phyloP scores from a whole-genome alignment of 2,329 filamentous ascomycete species.

The Diplocarpon mali region DNA sequence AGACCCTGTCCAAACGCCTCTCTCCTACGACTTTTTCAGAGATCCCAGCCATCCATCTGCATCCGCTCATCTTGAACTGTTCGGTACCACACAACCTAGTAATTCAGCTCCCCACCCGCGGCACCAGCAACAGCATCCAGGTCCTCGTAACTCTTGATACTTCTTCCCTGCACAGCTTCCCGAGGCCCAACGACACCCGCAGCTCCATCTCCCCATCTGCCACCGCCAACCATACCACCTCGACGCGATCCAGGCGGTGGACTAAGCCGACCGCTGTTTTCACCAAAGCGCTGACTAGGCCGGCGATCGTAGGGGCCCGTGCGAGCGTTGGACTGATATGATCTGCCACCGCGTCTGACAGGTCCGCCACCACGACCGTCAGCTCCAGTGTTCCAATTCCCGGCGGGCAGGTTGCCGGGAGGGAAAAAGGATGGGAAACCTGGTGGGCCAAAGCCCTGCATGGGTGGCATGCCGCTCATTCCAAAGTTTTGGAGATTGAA shows the following conservation, averaged over 20 bases:
- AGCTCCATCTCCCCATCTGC: constrained; percentile 60
- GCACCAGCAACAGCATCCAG: constrained; percentile 72
- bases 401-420: constrained; percentile 32
- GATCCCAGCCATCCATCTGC: too few relatives aligned
- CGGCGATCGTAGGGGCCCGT: constrained; percentile 67
- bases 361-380: constrained; percentile 49
- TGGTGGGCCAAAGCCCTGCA: constrained; percentile 45
- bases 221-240: constrained; percentile 35
- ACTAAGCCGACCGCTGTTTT: constrained; percentile 34
- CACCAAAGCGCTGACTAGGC: constrained; percentile 39
- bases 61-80: too few relatives aligned
- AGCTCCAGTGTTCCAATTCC: constrained; percentile 40
- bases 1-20: too few relatives aligned
- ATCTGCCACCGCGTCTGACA: constrained; percentile 55
- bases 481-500: constrained; percentile 74
- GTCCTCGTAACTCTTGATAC: constrained; percentile 94
- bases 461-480: constrained; percentile 44
- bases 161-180: constrained; percentile 86
- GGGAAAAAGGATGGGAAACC: constrained; percentile 43
- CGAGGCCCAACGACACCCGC: constrained; percentile 72
- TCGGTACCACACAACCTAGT: constrained; percentile 36
- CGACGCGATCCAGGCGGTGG: constrained; percentile 40
- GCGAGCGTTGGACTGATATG: constrained; percentile 48
- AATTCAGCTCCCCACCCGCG: constrained; percentile 79
- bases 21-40: too few relatives aligned